These are phyloP conservation scores for Phellopilus nigrolimitatus DNA, from an alignment of 1,284 basidiomycete genomes.

Conservation along the genomic window DNA sequence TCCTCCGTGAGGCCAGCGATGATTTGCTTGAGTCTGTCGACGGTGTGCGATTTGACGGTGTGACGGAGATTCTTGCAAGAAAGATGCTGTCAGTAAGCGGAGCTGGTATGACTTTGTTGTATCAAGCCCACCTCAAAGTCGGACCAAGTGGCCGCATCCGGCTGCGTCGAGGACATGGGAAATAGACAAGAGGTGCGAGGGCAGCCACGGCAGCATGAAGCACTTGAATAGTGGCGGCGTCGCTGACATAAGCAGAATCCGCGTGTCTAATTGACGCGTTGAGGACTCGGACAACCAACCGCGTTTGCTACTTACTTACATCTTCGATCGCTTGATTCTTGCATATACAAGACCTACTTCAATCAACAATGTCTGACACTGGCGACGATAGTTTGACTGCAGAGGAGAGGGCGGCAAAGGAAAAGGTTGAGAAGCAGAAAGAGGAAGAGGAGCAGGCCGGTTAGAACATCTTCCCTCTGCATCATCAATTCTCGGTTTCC, in stretches of 20 bases:
- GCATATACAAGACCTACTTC: neutral
- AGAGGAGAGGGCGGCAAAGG: conserved; percentile 71
- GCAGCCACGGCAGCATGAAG: neutral
- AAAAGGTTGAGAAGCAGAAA: conserved; percentile 61
- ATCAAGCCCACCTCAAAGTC: conserved; percentile 32
- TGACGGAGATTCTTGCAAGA: conserved; percentile 40
- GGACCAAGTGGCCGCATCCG: conserved; percentile 25
- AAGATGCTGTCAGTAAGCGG: conserved; percentile 2
- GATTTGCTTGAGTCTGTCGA: conserved; percentile 76
- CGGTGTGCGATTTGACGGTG: conserved; percentile 53
- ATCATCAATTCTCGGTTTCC: conserved; percentile 19
- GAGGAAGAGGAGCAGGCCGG: conserved; percentile 84
- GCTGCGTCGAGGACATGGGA: conserved; percentile 31
- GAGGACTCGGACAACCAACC: too few species aligned
- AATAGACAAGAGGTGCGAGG: conserved; percentile 36
- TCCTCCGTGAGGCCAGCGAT: conserved; percentile 69
- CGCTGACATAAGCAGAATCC: conserved; percentile 2
- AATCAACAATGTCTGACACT: conserved; percentile 36
- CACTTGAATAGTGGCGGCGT: conserved; percentile 1
- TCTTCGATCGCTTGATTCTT: neutral
- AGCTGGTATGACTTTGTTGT: neutral
- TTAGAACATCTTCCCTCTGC: conserved; percentile 36
- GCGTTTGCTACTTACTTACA: neutral
- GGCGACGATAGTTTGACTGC: conserved; percentile 74
- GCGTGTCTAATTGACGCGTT: conserved; percentile 2